These are phyloP conservation scores for Blastomyces emzantsi DNA, from an alignment of 2,329 filamentous ascomycete genomes.

Conservation along the genomic window DNA sequence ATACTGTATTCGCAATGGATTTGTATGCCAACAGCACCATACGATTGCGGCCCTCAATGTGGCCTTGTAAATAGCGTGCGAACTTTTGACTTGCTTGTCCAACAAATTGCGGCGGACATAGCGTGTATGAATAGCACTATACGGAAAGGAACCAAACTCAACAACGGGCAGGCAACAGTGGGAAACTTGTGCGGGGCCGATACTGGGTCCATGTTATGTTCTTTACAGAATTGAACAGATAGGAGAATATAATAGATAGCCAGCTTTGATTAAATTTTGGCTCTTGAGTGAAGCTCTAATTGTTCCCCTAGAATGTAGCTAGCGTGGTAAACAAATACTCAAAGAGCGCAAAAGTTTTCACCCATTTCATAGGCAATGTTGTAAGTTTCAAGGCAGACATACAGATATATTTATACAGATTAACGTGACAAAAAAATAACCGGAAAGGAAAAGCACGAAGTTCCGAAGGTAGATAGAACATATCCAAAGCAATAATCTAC, in stretches of 20 bases:
- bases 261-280: background rate
- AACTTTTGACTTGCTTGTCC: background rate
- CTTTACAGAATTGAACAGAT: background rate
- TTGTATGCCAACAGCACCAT: background rate
- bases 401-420: slow-evolving; percentile 4
- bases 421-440: background rate
- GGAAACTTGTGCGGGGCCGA: background rate
- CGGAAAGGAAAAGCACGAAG: background rate
- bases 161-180: background rate
- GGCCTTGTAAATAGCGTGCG: background rate
- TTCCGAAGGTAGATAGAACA: background rate
- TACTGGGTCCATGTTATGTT: background rate
- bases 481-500: background rate
- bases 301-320: too few species aligned
- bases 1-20: background rate
- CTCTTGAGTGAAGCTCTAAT: background rate
- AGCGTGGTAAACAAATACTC: background rate
- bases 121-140: background rate
- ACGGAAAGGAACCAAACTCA: background rate
- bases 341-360: background rate
- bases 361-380: background rate
- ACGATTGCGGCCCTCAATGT: background rate
- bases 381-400: background rate
- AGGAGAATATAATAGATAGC: background rate
- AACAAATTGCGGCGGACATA: background rate